Percentiles rank a stretch among this genome's conserved stretches.
These are phyloP conservation scores for Eragrostis tef DNA, from an alignment of 202 grass and related monocot species.

Conservation along the genomic window DNA sequence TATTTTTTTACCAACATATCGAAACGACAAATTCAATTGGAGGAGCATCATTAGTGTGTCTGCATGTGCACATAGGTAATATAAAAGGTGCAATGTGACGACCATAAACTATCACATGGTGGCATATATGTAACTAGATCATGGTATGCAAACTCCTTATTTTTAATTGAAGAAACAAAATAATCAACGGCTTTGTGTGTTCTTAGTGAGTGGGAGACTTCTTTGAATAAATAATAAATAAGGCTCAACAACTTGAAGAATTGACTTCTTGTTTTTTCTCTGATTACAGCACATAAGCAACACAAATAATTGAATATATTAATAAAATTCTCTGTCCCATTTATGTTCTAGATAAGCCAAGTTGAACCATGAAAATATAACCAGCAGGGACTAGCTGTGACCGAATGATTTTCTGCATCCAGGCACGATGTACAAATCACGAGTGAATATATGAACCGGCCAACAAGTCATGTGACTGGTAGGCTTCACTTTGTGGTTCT, in stretches of 20 bases:
- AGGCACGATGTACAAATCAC: background rate
- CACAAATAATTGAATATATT: background rate
- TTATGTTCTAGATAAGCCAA: background rate
- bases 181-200: background rate
- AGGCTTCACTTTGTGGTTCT: conserved; percentile 12
- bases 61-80: conserved; percentile 43
- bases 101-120: conserved; percentile 45
- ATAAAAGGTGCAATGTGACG: conserved; percentile 32
- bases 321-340: background rate
- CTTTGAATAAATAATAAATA: background rate
- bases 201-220: background rate
- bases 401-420: conserved; percentile 39
- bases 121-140: background rate
- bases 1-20: background rate
- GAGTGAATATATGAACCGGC: background rate
- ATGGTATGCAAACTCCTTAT: background rate
- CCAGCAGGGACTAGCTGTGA: background rate
- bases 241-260: background rate
- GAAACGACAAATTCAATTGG: background rate
- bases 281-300: background rate
- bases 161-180: background rate
- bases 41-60: background rate
- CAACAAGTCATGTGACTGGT: conserved; percentile 39
- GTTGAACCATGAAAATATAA: conserved; percentile 13
- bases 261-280: background rate